phyloP scores from a whole-genome alignment of 257 asterid species.

The Mentha longifolia region DNA sequence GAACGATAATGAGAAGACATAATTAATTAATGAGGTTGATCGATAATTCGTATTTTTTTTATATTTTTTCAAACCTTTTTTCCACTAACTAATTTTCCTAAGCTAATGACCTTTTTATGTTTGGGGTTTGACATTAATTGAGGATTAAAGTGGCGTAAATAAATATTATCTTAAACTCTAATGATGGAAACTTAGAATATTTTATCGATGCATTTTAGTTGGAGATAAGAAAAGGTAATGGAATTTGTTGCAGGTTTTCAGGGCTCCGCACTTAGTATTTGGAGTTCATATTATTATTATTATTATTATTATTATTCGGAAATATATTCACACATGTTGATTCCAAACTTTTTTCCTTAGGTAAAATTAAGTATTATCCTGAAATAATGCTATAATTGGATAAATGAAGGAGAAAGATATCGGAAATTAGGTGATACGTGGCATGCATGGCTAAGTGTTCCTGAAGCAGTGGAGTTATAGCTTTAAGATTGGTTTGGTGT shows the following conservation, averaged over 20 bases:
- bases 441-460: too few relatives aligned
- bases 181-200: conserved; percentile 33
- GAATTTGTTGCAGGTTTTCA: conserved; percentile 16
- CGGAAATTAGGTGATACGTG: too few relatives aligned
- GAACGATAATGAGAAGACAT: conserved; percentile 18
- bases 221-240: conserved; percentile 18
- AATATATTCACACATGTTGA: too few relatives aligned
- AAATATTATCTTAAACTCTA: conserved; percentile 16
- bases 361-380: too few relatives aligned
- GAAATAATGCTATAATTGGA: too few relatives aligned
- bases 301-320: too few relatives aligned
- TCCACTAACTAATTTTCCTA: conserved; percentile 37
- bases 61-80: conserved; percentile 36
- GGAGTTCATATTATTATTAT: too few relatives aligned
- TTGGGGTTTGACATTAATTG: conserved; percentile 11
- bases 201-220: conserved; percentile 38
- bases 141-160: conserved; percentile 22
- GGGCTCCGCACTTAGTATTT: not conserved
- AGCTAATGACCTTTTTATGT: conserved; percentile 30
- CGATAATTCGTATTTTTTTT: conserved; percentile 8
- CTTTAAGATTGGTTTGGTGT: too few relatives aligned
- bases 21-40: conserved; percentile 17
- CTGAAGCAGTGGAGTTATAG: too few relatives aligned
- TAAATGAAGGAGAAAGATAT: too few relatives aligned
- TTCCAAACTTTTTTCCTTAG: too few relatives aligned